Percentiles rank a stretch among this genome's conserved stretches.
phyloP scores from a whole-genome alignment of 345 rosid species.

The Murraya paniculata region DNA sequence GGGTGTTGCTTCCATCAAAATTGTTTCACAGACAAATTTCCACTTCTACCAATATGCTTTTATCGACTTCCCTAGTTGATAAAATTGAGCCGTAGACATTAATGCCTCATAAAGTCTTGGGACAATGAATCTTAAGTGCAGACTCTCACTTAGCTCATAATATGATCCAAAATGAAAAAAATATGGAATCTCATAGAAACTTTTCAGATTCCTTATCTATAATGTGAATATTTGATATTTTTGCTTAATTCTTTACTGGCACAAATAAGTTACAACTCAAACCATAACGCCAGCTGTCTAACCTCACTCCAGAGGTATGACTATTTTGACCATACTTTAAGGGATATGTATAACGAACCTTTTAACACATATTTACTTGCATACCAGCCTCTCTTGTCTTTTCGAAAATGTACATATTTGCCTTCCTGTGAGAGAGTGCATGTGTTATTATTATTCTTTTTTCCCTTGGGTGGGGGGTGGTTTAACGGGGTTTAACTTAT shows the following conservation, averaged over 20 bases:
- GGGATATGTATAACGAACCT: too few relatives aligned
- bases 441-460: too few relatives aligned
- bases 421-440: not conserved
- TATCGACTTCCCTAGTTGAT: not conserved
- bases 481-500: not conserved
- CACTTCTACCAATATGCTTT: not conserved
- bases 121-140: not conserved
- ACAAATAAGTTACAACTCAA: not conserved
- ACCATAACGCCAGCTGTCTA: not conserved
- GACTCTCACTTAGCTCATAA: not conserved
- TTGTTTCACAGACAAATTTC: not conserved
- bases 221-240: not conserved
- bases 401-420: not conserved
- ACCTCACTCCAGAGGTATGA: not conserved
- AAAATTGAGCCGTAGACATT: not conserved
- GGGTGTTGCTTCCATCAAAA: not conserved
- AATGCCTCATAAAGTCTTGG: not conserved
- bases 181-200: not conserved
- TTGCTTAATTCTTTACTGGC: not conserved
- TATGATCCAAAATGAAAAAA: not conserved
- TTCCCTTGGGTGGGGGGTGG: not conserved
- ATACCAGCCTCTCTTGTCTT: not conserved
- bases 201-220: not conserved
- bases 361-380: not conserved
- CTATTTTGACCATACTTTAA: not conserved